Percentiles rank a stretch among this genome's conserved stretches.
Conservation (phyloP, 2,329 filamentous ascomycete species). For the Diplodia intermedia region DNA sequence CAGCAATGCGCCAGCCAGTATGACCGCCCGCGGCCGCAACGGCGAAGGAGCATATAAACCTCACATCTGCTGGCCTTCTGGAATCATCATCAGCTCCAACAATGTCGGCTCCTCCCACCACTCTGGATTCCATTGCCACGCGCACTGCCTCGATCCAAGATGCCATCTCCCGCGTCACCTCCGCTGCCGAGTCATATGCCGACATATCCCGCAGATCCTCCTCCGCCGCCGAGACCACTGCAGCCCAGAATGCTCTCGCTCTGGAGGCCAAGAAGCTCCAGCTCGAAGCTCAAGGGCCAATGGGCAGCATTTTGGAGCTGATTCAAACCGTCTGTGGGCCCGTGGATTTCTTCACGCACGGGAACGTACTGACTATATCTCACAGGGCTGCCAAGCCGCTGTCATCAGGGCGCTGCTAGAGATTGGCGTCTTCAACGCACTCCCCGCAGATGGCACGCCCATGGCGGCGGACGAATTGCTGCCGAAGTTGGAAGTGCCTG, state of each 20-base stretch:
- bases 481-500: slow-evolving; percentile 4
- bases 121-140: slow-evolving; percentile 19
- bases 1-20: not conserved
- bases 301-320: slow-evolving; percentile 22
- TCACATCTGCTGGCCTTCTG: not conserved
- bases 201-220: slow-evolving; percentile 8
- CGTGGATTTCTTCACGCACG: not conserved
- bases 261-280: slow-evolving; percentile 21
- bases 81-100: not conserved
- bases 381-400: slow-evolving; percentile 20
- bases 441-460: slow-evolving; percentile 24
- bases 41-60: not conserved
- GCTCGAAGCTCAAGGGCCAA: slow-evolving; percentile 14
- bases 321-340: slow-evolving; percentile 1
- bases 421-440: slow-evolving; percentile 23
- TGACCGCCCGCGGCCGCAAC: not conserved
- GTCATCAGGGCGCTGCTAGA: slow-evolving; percentile 25
- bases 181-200: slow-evolving; percentile 16
- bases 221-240: slow-evolving; percentile 6
- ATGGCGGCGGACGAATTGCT: slow-evolving; percentile 26
- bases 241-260: slow-evolving; percentile 9
- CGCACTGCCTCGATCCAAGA: slow-evolving; percentile 30
- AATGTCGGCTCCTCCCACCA: slow-evolving; percentile 20
- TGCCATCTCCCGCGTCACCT: slow-evolving; percentile 11
- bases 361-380: not conserved